These are phyloP conservation scores for Candida ficus DNA, from an alignment of 805 yeast species.

Conservation along the genomic window DNA sequence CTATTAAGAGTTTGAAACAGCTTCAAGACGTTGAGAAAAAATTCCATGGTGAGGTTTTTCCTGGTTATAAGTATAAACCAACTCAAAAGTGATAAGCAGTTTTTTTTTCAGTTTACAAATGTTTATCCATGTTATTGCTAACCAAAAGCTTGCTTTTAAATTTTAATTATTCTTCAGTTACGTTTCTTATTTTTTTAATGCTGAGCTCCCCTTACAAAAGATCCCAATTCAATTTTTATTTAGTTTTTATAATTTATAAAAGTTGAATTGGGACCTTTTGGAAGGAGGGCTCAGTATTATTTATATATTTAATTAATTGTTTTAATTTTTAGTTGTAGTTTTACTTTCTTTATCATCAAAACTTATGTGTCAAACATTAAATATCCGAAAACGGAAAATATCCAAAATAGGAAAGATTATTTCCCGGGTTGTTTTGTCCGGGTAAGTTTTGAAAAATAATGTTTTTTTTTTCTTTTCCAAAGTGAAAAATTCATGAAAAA, in stretches of 20 bases:
- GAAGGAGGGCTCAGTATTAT: too few species aligned
- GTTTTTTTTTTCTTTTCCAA: slow-evolving; percentile 2
- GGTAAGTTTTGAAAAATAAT: slow-evolving; percentile 1
- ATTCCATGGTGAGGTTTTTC: not conserved
- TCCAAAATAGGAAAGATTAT: not conserved
- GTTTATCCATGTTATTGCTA: too few species aligned
- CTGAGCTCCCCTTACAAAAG: not conserved
- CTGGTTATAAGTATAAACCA: not conserved
- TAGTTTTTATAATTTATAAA: too few species aligned
- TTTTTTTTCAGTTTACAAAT: too few species aligned
- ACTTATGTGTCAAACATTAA: not conserved
- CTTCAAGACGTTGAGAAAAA: not conserved
- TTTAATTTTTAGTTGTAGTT: too few species aligned
- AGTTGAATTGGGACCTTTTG: not conserved
- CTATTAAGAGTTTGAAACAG: not conserved
- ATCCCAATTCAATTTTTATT: too few species aligned
- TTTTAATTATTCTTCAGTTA: too few species aligned
- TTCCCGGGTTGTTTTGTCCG: not conserved
- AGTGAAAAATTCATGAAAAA: slow-evolving; percentile 7
- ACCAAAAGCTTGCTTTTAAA: too few species aligned
- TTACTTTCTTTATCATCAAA: too few species aligned
- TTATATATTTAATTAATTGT: too few species aligned
- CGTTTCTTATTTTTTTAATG: not conserved
- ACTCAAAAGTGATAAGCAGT: too few species aligned
- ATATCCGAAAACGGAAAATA: not conserved